Percentiles rank a stretch among this genome's conserved stretches.
Evolutionary conservation across 2,329 filamentous ascomycete genomes (phyloP).

Genomic region (Aureobasidium vineae): DNA sequence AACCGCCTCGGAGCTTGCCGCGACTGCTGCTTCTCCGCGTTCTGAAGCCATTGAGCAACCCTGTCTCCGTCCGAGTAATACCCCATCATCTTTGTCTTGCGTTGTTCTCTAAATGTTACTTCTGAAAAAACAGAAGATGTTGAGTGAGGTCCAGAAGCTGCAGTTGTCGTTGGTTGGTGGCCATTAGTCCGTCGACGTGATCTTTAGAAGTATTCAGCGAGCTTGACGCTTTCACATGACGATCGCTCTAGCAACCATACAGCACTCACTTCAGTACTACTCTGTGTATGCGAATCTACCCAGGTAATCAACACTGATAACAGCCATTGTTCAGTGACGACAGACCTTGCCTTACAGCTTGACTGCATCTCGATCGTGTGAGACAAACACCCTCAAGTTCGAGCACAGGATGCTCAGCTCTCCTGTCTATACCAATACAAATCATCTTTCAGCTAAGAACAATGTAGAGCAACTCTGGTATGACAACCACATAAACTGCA

Average conservation of each 20-base stretch:
- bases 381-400: neutral
- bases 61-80: slow-evolving; percentile 1
- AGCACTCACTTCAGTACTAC: neutral
- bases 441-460: neutral
- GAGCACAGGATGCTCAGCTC: neutral
- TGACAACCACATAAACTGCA: too few relatives aligned
- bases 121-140: too few relatives aligned
- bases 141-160: neutral
- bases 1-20: slow-evolving; percentile 2
- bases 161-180: neutral
- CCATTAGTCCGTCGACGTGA: neutral
- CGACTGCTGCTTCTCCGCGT: neutral
- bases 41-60: neutral
- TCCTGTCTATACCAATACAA: too few relatives aligned
- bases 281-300: too few relatives aligned
- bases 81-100: neutral
- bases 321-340: neutral
- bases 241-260: neutral
- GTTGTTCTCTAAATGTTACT: too few relatives aligned
- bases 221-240: neutral
- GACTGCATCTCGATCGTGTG: neutral
- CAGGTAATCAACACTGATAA: neutral
- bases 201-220: neutral
- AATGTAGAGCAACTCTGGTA: neutral
- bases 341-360: neutral